Evolutionary conservation across 2,329 filamentous ascomycete species (phyloP), one percentile per base, ranked within the genome.

Genomic region (Pseudogymnoascus sp.): DNA sequence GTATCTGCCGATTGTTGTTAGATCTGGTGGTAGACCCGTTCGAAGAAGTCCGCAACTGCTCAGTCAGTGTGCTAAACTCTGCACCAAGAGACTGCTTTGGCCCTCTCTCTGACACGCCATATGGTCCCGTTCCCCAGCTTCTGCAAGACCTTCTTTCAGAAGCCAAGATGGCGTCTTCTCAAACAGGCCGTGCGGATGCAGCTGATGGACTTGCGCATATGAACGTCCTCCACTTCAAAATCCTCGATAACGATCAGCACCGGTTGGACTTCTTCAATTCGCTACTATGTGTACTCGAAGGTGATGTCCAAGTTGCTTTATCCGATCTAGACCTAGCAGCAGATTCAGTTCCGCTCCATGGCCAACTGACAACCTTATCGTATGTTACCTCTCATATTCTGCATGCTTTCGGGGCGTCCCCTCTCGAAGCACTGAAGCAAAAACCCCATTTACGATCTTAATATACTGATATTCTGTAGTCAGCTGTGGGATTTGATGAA

Each of bases 11-110:
- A 59, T 79, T 87, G 4, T 78, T 97, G 6, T 78, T 93, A 13
- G 91, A 96, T 73, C 82, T 96, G 21, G 76, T 96, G 7, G 80
- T 96, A 71, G 90, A 99, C 70, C 91, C 93, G 0, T 99, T 96
- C 71, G 95, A 97, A 64, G 95, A 99, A 74, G 89, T 97, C 4
- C 83, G 93, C 68, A 85, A 83, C 47, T 75, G 77, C 38, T 81
- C 85, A 2, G 77, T 80, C 0, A 75, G 74, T 1, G 76, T 86
- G 1, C 69, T 89, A 28, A 79, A 78, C 62, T 69, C 83, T n/a
- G 78, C 83, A 42, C 75, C 78, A 1, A 74, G 77, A 23, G 69
- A 72, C 67, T 38, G 68, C 61, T 53, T 74, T 67, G 26, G 21
- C 3, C 42, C 40, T 15, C 61, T 47, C 36, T 33, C 61, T 7